These are phyloP conservation scores for Hibiscus tridactylites DNA, from an alignment of 345 rosid species.

Conservation along the genomic window DNA sequence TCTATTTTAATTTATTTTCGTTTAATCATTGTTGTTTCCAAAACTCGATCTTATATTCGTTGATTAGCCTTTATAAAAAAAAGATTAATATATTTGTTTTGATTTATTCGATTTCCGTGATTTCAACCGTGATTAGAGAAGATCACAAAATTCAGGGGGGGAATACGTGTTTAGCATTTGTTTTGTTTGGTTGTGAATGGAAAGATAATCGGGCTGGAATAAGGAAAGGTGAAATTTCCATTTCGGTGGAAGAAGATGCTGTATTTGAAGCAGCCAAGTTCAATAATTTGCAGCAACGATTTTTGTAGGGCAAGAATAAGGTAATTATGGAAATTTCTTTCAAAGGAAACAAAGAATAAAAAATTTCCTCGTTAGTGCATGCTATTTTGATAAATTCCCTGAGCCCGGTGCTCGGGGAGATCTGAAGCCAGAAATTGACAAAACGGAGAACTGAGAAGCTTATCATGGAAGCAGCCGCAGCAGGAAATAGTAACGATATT, in stretches of 20 bases:
- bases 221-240: conserved; percentile 5
- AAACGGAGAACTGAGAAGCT: conserved; percentile 1
- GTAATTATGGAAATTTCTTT: background rate
- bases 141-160: background rate
- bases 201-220: background rate
- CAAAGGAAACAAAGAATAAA: background rate
- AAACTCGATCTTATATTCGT: too few species aligned
- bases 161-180: too few species aligned
- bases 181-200: conserved; percentile 10
- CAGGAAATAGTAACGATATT: conserved; percentile 1
- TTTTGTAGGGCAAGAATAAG: conserved; percentile 6
- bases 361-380: conserved; percentile 28
- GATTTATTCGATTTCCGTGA: background rate
- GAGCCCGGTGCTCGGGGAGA: conserved; percentile 77
- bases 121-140: background rate
- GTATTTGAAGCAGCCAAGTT: conserved; percentile 70
- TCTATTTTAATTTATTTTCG: background rate
- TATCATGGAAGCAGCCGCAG: conserved; percentile 15
- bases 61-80: too few species aligned
- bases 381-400: conserved; percentile 45
- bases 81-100: background rate
- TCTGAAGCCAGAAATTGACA: conserved; percentile 17
- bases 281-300: conserved; percentile 30
- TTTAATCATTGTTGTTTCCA: background rate
- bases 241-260: conserved; percentile 31